A percentile compares a stretch with the other conserved stretches of the same genome.
Conservation (phyloP, 2,329 filamentous ascomycete genomes). For the Phyllosticta paracitricarpa region DNA sequence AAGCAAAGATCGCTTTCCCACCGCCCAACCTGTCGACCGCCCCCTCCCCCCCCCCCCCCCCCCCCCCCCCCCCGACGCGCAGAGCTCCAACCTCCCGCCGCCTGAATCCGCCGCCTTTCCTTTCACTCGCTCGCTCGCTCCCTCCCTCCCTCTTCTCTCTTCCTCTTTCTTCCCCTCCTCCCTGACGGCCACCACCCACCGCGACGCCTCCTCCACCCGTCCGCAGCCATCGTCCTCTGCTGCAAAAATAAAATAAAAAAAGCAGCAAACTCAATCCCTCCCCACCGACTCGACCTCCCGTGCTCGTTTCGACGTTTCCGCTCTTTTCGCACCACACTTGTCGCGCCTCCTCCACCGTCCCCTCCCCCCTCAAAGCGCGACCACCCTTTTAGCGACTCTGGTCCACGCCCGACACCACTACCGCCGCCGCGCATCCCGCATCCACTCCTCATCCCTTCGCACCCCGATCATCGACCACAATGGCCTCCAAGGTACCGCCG, state of each 20-base stretch:
- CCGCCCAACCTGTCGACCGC: background rate
- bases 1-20: background rate
- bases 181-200: background rate
- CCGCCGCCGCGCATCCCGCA: background rate
- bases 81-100: constrained; percentile 9
- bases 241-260: background rate
- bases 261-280: background rate
- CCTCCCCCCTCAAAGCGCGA: constrained; percentile 6
- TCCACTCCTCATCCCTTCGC: background rate
- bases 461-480: constrained; percentile 14
- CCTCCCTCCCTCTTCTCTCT: constrained; percentile 1
- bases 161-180: background rate
- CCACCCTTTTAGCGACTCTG: constrained; percentile 9
- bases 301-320: constrained; percentile 3
- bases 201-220: background rate
- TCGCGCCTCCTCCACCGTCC: constrained; percentile 5
- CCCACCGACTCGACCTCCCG: background rate
- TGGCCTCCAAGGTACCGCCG: constrained; percentile 28
- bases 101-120: constrained; percentile 6
- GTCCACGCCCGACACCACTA: constrained; percentile 4
- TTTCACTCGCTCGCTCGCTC: background rate
- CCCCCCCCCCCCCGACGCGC: background rate
- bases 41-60: no score
- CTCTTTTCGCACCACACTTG: constrained; percentile 4
- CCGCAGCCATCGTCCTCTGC: background rate